A percentile compares a stretch with the other conserved stretches of the same genome.
phyloP scores from a whole-genome alignment of 176 grass and related monocot species.

The Zea mays region Zm-B73-REFERENCE-NAM-5.0 NC_050096.1:180158001-180158500 shows the following conservation, averaged over 20 bases:
- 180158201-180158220: slow-evolving; percentile 86
- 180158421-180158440: no score
- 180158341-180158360: slow-evolving; percentile 84
- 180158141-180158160: slow-evolving; percentile 54
- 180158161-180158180: slow-evolving; percentile 86
- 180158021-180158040: slow-evolving; percentile 81
- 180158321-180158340: slow-evolving; percentile 84
- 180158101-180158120: neutral
- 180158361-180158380: slow-evolving; percentile 34
- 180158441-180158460: no score
- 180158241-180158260: slow-evolving; percentile 75
- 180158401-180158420: no score
- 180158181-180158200: slow-evolving; percentile 88
- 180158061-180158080: slow-evolving; percentile 25
- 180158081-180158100: slow-evolving; percentile 19
- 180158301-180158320: slow-evolving; percentile 80
- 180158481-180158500: no score
- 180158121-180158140: neutral
- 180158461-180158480: no score
- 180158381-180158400: neutral
- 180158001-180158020: slow-evolving; percentile 78
- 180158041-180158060: slow-evolving; percentile 88
- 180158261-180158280: slow-evolving; percentile 83
- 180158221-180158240: slow-evolving; percentile 88
- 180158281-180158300: slow-evolving; percentile 64